Evolutionary conservation across 306 rosid species (phyloP).

Genomic region (Cicer pinnatifidum): DNA sequence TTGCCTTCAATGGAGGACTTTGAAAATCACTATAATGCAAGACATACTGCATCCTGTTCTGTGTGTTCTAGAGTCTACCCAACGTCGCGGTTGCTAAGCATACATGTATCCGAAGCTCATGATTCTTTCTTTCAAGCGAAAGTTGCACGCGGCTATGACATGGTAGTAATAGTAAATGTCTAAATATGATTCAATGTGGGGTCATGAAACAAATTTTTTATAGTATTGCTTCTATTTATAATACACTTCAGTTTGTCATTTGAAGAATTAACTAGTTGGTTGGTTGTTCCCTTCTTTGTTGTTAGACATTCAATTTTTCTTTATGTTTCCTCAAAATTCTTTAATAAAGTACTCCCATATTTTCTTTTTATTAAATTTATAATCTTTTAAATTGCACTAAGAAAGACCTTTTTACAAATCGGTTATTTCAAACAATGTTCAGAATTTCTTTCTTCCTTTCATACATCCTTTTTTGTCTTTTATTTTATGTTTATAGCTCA

Average conservation of each 20-base stretch:
- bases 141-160: conserved; percentile 80
- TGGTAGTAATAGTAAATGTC: conserved; percentile 56
- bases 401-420: conserved; percentile 20
- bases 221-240: background rate
- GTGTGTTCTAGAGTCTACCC: conserved; percentile 92
- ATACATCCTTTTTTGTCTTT: background rate
- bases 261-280: conserved; percentile 4
- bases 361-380: conserved; percentile 2
- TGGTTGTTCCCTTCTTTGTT: background rate
- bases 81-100: conserved; percentile 74
- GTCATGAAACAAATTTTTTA: background rate
- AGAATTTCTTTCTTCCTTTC: conserved; percentile 5
- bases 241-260: conserved; percentile 11
- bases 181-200: conserved; percentile 7
- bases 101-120: conserved; percentile 88
- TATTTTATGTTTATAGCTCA: conserved; percentile 13
- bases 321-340: conserved; percentile 26
- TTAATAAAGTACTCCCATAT: background rate
- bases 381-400: background rate
- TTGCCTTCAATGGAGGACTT: conserved; percentile 78
- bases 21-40: conserved; percentile 86
- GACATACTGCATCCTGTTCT: conserved; percentile 85
- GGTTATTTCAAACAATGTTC: background rate
- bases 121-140: conserved; percentile 95
- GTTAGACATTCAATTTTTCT: background rate